Conservation (phyloP, 1,139 yeast species). For the Suhomyces bokatorum region DNA sequence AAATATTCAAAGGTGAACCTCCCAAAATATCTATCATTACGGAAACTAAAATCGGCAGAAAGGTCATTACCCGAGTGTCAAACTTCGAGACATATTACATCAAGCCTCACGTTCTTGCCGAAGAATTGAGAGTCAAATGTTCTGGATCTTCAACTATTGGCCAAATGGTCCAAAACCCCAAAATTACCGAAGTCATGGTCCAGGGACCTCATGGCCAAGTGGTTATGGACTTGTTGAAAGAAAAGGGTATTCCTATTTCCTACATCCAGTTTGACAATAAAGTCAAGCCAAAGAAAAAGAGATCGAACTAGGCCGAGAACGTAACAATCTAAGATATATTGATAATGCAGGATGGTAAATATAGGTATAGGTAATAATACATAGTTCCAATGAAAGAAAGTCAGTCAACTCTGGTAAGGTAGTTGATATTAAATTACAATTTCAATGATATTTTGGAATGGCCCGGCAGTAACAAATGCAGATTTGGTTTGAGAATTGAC, state of each 20-base stretch:
- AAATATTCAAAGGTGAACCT: slow-evolving; percentile 59
- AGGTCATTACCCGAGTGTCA: slow-evolving; percentile 69
- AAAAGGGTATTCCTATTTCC: slow-evolving; percentile 66
- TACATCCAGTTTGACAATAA: slow-evolving; percentile 67
- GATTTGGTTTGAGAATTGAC: slow-evolving; percentile 52
- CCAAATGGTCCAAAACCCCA: slow-evolving; percentile 54
- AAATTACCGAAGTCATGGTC: slow-evolving; percentile 67
- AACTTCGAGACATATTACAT: slow-evolving; percentile 71
- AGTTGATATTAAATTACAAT: slow-evolving; percentile 41
- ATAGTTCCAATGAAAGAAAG: background rate
- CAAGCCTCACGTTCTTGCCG: slow-evolving; percentile 64
- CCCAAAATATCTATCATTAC: slow-evolving; percentile 70
- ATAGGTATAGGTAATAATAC: background rate
- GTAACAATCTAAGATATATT: background rate
- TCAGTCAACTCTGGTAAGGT: background rate
- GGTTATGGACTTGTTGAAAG: slow-evolving; percentile 56
- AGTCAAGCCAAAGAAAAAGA: slow-evolving; percentile 56
- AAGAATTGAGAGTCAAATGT: slow-evolving; percentile 72
- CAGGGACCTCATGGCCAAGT: slow-evolving; percentile 86
- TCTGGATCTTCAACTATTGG: slow-evolving; percentile 85
- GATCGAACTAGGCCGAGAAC: no score
- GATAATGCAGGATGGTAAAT: slow-evolving; percentile 1
- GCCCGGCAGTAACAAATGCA: slow-evolving; percentile 60
- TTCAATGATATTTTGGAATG: slow-evolving; percentile 55
- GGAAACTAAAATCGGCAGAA: slow-evolving; percentile 80